These are phyloP conservation scores for Camillea tinctor DNA, from an alignment of 2,329 filamentous ascomycete species.

Conservation along the genomic window DNA sequence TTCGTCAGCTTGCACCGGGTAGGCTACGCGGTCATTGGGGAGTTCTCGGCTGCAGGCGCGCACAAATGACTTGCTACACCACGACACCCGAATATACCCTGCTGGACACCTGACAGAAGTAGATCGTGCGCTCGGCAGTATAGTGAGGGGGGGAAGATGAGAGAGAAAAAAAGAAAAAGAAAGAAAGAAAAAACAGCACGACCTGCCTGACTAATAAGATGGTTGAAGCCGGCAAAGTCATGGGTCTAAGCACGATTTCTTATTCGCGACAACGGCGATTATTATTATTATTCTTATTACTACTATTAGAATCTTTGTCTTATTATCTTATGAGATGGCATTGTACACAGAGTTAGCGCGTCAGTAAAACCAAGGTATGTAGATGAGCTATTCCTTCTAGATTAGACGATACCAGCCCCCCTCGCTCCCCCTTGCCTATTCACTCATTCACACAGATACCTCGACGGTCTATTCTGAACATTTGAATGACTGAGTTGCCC, in stretches of 20 bases:
- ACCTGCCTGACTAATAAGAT: neutral
- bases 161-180: neutral
- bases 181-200: neutral
- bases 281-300: too few species aligned
- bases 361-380: neutral
- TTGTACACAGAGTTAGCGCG: neutral
- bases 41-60: neutral
- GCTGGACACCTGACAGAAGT: neutral
- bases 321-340: neutral
- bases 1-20: neutral
- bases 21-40: neutral
- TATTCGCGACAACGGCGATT: too few species aligned
- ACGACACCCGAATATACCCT: neutral
- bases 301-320: neutral
- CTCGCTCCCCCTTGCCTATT: neutral
- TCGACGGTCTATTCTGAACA: neutral
- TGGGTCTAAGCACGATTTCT: neutral
- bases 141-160: neutral
- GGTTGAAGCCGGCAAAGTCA: neutral
- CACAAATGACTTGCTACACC: neutral
- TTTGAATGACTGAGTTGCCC: neutral
- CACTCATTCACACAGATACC: neutral
- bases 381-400: neutral
- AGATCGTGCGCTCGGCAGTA: neutral
- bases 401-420: neutral